These are phyloP conservation scores for Pezicula radicicola DNA, from an alignment of 2,329 filamentous ascomycete species.

Conservation along the genomic window DNA sequence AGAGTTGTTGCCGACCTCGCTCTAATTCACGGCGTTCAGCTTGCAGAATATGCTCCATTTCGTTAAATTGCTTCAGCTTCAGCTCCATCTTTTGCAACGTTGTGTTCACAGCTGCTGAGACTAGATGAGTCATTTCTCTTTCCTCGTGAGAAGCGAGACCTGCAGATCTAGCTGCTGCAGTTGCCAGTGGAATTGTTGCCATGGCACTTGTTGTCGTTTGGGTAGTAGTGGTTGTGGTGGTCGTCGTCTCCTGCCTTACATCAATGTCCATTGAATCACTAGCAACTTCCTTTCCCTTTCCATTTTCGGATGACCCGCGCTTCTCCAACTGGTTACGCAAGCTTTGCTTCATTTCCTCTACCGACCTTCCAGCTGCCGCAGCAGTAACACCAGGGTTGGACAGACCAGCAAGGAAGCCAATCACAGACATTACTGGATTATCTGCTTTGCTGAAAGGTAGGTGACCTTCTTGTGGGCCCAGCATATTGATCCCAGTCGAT, in stretches of 20 bases:
- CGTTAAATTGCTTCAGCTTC: slow-evolving; percentile 93
- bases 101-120: slow-evolving; percentile 88
- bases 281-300: slow-evolving; percentile 49
- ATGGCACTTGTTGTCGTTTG: slow-evolving; percentile 50
- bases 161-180: slow-evolving; percentile 80
- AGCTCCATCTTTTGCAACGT: slow-evolving; percentile 95
- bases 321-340: slow-evolving; percentile 77
- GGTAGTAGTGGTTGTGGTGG: slow-evolving; percentile 44
- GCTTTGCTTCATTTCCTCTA: slow-evolving; percentile 79
- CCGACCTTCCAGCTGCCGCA: slow-evolving; percentile 83
- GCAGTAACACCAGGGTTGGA: slow-evolving; percentile 88
- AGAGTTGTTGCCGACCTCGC: slow-evolving; percentile 85
- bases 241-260: slow-evolving; percentile 45
- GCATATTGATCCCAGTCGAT: slow-evolving; percentile 58
- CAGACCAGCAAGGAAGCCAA: slow-evolving; percentile 88
- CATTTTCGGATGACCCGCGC: slow-evolving; percentile 50
- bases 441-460: slow-evolving; percentile 90
- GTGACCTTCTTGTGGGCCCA: slow-evolving; percentile 73
- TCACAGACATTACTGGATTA: slow-evolving; percentile 94
- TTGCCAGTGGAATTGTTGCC: slow-evolving; percentile 78
- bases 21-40: slow-evolving; percentile 92
- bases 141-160: slow-evolving; percentile 94
- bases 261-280: slow-evolving; percentile 65
- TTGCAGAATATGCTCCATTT: slow-evolving; percentile 90
- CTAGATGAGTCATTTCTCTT: slow-evolving; percentile 90